Conservation (phyloP, 202 grass and related monocot genomes). For the Cymbopogon flexuosus region DNA sequence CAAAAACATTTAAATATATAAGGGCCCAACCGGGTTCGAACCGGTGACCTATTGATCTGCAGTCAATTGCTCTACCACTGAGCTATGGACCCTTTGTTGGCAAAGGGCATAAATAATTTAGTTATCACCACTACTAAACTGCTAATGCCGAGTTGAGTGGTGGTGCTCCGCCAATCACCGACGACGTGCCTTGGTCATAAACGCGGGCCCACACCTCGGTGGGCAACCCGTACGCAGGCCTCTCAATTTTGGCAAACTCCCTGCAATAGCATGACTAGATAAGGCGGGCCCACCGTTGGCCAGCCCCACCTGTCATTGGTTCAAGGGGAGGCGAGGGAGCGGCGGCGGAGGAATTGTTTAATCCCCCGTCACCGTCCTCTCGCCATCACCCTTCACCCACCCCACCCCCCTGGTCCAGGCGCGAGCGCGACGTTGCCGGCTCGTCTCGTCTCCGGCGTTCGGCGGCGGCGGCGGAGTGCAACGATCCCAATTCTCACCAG, state of each 20-base stretch:
- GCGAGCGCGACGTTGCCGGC: conserved; percentile 19
- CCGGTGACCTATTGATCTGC: conserved; percentile 96
- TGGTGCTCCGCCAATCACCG: neutral
- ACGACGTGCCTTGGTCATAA: neutral
- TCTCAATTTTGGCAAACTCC: conserved; percentile 27
- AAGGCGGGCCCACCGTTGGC: conserved; percentile 6
- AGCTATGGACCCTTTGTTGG: conserved; percentile 84
- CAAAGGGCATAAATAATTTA: too few relatives aligned
- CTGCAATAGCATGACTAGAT: conserved; percentile 28
- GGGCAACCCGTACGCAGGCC: neutral
- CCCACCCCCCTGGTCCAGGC: neutral
- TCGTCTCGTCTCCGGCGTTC: conserved; percentile 10
- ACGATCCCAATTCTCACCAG: neutral
- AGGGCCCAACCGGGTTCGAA: conserved; percentile 93
- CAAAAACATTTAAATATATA: too few relatives aligned
- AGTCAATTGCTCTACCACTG: conserved; percentile 98
- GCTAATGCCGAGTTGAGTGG: too few relatives aligned
- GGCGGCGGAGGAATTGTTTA: neutral
- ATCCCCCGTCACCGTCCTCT: conserved; percentile 16
- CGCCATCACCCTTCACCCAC: neutral
- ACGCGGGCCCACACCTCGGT: neutral
- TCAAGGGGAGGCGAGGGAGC: neutral
- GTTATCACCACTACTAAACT: too few relatives aligned
- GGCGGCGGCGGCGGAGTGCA: conserved; percentile 19
- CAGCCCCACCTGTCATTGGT: conserved; percentile 31